A percentile compares a stretch with the other conserved stretches of the same genome.
Evolutionary conservation across 768 basidiomycete genomes (phyloP).

Genomic region (Hypsizygus marmoreus): DNA sequence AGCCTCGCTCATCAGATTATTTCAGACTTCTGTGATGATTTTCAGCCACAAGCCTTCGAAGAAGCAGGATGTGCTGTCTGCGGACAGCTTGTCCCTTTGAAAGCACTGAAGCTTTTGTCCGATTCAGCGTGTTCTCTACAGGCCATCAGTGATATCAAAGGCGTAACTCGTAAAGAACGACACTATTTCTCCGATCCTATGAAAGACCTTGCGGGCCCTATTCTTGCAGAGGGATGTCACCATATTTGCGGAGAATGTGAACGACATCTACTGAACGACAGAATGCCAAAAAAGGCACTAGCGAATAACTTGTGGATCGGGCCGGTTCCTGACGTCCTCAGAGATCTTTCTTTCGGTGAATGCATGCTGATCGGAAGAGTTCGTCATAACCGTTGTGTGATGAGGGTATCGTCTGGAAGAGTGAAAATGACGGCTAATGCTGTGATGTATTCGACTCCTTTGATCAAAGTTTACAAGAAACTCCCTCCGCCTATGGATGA

Average conservation of each 20-base stretch:
- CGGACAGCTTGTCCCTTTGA: slow-evolving; percentile 12
- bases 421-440: slow-evolving; percentile 29
- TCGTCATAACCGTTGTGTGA: slow-evolving; percentile 29
- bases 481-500: slow-evolving; percentile 23
- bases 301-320: slow-evolving; percentile 36
- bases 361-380: slow-evolving; percentile 22
- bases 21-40: no score
- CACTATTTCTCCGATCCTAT: not conserved
- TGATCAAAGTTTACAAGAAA: slow-evolving; percentile 20
- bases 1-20: no score
- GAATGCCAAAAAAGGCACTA: slow-evolving; percentile 15
- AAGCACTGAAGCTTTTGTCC: slow-evolving; percentile 7
- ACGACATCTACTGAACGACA: not conserved
- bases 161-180: not conserved
- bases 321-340: slow-evolving; percentile 24
- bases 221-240: slow-evolving; percentile 10
- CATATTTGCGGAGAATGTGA: slow-evolving; percentile 12
- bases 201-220: slow-evolving; percentile 15
- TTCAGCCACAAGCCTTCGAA: no score
- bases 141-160: slow-evolving; percentile 5
- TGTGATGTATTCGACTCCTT: slow-evolving; percentile 22
- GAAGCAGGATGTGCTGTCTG: slow-evolving; percentile 20
- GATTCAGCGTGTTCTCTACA: slow-evolving; percentile 3
- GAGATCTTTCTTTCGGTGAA: slow-evolving; percentile 26
- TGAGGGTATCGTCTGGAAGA: slow-evolving; percentile 23